phyloP scores from a whole-genome alignment of 2,329 filamentous ascomycete genomes.

The Ophiosphaerella herpotricha region DNA sequence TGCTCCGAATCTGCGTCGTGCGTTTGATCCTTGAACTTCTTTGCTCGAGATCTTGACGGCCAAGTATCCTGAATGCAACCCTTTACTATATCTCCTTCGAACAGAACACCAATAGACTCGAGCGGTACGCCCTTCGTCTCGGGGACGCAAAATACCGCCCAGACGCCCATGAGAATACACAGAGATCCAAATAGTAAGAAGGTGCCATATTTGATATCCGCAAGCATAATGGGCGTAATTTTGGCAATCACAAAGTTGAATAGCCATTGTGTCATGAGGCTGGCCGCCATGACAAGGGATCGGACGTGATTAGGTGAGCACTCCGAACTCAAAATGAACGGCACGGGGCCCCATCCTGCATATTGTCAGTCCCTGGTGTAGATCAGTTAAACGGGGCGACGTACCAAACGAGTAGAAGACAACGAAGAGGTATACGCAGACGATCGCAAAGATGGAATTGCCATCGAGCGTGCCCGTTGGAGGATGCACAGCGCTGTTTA shows the following conservation, averaged over 20 bases:
- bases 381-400: background rate
- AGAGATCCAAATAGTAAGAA: slow-evolving; percentile 50
- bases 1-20: slow-evolving; percentile 34
- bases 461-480: slow-evolving; percentile 40
- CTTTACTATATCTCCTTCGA: slow-evolving; percentile 49
- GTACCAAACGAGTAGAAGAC: slow-evolving; percentile 52
- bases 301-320: slow-evolving; percentile 49
- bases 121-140: slow-evolving; percentile 52
- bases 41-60: slow-evolving; percentile 44
- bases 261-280: slow-evolving; percentile 54
- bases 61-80: slow-evolving; percentile 48
- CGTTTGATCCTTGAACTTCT: slow-evolving; percentile 38
- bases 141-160: slow-evolving; percentile 49
- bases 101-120: slow-evolving; percentile 49
- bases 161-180: slow-evolving; percentile 51
- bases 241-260: slow-evolving; percentile 39
- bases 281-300: slow-evolving; percentile 50
- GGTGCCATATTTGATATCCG: slow-evolving; percentile 50
- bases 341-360: slow-evolving; percentile 51
- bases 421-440: slow-evolving; percentile 57
- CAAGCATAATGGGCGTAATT: slow-evolving; percentile 51
- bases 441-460: slow-evolving; percentile 52
- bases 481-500: slow-evolving; percentile 44
- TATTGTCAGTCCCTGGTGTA: slow-evolving; percentile 9
- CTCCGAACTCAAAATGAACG: slow-evolving; percentile 51